Base-by-base conservation (phyloP, 768 basidiomycete genomes). In the Lactifluus hygrophoroides region DNA sequence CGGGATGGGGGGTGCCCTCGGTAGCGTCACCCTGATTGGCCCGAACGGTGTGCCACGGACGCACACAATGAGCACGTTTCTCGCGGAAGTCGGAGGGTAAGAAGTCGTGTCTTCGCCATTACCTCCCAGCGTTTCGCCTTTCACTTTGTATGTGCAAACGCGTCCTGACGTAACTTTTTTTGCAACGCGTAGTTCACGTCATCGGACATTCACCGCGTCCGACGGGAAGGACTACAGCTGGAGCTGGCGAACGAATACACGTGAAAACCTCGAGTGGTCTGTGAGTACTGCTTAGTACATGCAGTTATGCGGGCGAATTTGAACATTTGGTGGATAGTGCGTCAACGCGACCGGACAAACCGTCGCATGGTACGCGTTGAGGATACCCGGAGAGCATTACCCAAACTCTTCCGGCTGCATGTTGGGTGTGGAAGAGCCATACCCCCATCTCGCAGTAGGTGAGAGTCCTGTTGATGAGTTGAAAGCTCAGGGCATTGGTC, bases 141-240 rank as follows among this genome's bases (percentile, higher is more conserved):
- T 42, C 10, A 10, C 11, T 17, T 42, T 6, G 16, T 21, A 10
- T 56, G 37, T 14, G 28, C 11, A 40, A 5, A 40, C 5, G 27
- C n/a, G 5, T 51, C 9, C 51, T 58, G 45, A 58, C 28, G 11
- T 19, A 1, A 19, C n/a, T n/a, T 35, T 25, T 35, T 14, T 8
- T n/a, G 16, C 13, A 35, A 13, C 0, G 10, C 9, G 4, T 27
- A 60, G 48, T 19, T 42, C 58, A 16, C 58, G 58, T 34, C 58
- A 60, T 43, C 75, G 84, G 40, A 79, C 75, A 62, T 88, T 87
- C 63, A 67, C 69, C 8, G 85, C 76, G 2, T 78, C 82, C 0
- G 83, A 88, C 62, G 79, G 79, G 0, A 75, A 81, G 44, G 77
- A 79, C 54, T 88, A 87, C 64, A 72, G 71, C 51, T 88, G 86